Conservation (phyloP, 306 rosid species). For the Sphenostylis stenocarpa region DNA sequence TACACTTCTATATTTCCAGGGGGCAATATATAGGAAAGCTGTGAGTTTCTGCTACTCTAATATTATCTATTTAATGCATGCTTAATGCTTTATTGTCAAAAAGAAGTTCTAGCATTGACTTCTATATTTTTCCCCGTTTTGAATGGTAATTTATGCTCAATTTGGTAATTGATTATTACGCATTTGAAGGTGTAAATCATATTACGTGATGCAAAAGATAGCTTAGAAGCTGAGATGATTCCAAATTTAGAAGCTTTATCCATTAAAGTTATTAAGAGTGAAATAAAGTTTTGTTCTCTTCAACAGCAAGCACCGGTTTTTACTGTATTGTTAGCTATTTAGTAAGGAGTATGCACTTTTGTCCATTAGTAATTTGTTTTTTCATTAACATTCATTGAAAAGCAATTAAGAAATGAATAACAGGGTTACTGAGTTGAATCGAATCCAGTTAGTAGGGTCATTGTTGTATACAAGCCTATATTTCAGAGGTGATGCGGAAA, state of each 20-base stretch:
- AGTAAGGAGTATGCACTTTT: not conserved
- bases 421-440: not conserved
- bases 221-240: not conserved
- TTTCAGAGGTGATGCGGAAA: not conserved
- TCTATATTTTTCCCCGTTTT: not conserved
- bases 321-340: not conserved
- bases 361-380: not conserved
- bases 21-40: not conserved
- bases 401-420: not conserved
- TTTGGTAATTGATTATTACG: not conserved
- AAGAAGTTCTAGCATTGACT: not conserved
- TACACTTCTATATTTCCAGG: conserved; percentile 1
- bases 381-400: not conserved
- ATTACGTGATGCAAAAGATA: not conserved
- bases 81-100: not conserved
- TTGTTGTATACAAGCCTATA: not conserved
- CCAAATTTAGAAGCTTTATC: not conserved
- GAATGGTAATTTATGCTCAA: not conserved
- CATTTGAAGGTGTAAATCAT: not conserved
- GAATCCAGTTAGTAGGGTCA: not conserved
- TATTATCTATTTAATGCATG: not conserved
- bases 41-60: not conserved
- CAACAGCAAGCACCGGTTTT: not conserved
- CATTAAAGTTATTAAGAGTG: not conserved
- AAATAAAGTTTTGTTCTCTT: not conserved